Evolutionary conservation across 805 yeast genomes (phyloP), one percentile per base, ranked within the genome.

Genomic region (Wickerhamomyces sydowiorum): DNA sequence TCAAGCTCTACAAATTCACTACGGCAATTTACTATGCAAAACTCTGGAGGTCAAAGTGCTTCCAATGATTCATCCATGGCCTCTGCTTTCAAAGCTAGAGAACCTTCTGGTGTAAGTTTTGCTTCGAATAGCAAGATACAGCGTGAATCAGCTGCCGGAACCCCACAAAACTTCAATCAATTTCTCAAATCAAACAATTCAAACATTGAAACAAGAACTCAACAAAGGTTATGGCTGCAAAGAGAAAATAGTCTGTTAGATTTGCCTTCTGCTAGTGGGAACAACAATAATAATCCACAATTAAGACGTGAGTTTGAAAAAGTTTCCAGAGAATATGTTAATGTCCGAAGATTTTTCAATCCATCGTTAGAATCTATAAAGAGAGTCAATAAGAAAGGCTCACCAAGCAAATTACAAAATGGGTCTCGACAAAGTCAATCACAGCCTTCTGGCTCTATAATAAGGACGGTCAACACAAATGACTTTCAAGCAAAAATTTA

Each of bases 211-310:
- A 79, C 86, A 1, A 70, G 96, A 63, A 86, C 95, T 0, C 96
- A 87, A 56, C 93, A 85, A 56, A 75, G 81, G 47, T 70, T 88
- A 39, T 86, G 95, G 95, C 65, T 87, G 27, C 95, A 85, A 59
- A 69, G 91, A 49, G 91, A 85, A 50, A 82, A 77, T 52, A 78
- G 86, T 3, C 65, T 83, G 33, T 65, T 82, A 64, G 90, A 82
- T 56, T 61, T 80, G 7, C 44, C 56, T 1, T 36, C 42, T 36
- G 27, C 43, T 23, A 51, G 48, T 33, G 41, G 41, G 25, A 22
- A 45, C 7, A 47, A 43, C 31, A 39, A 35, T 4, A 39, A 36
- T 12, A 74, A 64, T 38, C 65, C 81, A 18, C 82, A 76, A 46
- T 71, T 77, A 7, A 72, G 86, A 49, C 73, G 87, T n/a, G 93